Base-by-base conservation (phyloP, 306 rosid genomes). In the Boehmeria nivea region DNA sequence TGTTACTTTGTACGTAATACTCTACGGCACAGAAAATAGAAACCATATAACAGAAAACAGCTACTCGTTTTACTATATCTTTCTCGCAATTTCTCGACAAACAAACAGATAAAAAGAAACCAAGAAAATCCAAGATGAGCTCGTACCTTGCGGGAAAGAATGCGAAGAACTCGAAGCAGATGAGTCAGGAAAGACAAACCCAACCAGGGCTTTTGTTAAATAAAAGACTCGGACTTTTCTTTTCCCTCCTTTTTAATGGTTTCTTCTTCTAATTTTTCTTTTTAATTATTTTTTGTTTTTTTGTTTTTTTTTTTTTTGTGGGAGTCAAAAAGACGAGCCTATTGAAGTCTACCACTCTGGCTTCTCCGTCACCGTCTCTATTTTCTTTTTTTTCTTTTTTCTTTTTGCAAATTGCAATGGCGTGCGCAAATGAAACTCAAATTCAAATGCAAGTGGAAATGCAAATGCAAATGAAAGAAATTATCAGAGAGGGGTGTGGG, bases 321-420 rank as follows among this genome's bases (percentile, higher is more conserved):
- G 51, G 59, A 70, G 88, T 74, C 70, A 85, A 85, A 74, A 83
- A 70, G 65, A 50, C 74, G 84, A 63, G 61, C 79, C 82, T 49
- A 20, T 0, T 74, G 57, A 59, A 46, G 60, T 12, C 81, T 12
- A 33, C 71, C 68, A 39, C 72, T 68, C 64, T 50, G 52, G 65
- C 72, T 65, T 57, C 65, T 77, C 52, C 62, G 66, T 56, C 61
- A 36, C 45, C 60, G 31, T 45, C 72, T 22, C 47, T 51, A 49
- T 39, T 34, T 40, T 58, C 40, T 18, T 22, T 38, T 26, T 18
- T 12, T 48, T 18, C 8, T 44, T 33, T 31, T 20, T 47, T 12
- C 36, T 22, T 28, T 14, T 12, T 6, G 8, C 12, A 42, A 33
- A 33, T 58, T 14, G 12, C 16, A 44, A 18, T 19, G 24, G 14